Evolutionary conservation across 2,329 filamentous ascomycete genomes (phyloP).

Genomic region (Fusarium continuum): DNA sequence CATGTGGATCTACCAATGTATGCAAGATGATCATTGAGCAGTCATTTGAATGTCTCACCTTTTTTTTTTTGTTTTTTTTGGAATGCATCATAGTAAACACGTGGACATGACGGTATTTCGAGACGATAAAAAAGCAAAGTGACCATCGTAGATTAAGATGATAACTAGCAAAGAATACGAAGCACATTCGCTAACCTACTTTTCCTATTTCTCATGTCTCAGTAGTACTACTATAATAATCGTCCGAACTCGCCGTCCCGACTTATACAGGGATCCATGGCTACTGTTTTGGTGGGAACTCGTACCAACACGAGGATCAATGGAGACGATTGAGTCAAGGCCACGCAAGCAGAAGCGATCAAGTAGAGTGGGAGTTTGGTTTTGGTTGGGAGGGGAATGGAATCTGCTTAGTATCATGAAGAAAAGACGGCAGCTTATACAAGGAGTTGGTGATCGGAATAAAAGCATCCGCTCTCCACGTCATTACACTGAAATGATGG

Average conservation of each 20-base stretch:
- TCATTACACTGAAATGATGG: conserved; percentile 14
- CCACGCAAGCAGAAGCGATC: conserved; percentile 17
- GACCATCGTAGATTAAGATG: no score
- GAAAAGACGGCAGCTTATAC: not conserved
- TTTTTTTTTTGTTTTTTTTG: no score
- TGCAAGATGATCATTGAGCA: not conserved
- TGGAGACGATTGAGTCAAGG: not conserved
- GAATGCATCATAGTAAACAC: not conserved
- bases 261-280: conserved; percentile 12
- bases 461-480: conserved; percentile 2
- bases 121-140: not conserved
- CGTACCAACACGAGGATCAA: conserved; percentile 7
- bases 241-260: conserved; percentile 5
- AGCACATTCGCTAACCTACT: not conserved
- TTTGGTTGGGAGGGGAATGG: no score
- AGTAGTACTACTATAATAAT: not conserved
- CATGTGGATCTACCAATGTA: not conserved
- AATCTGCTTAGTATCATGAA: not conserved
- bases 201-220: no score
- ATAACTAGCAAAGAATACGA: not conserved
- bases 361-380: not conserved
- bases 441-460: not conserved
- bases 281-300: conserved; percentile 3
- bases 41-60: conserved; percentile 12
- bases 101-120: not conserved